A percentile compares a stretch with the other conserved stretches of the same genome.
These are phyloP conservation scores for Pichiaceae sp. DNA, from an alignment of 1,139 yeast genomes.

Conservation along the genomic window DNA sequence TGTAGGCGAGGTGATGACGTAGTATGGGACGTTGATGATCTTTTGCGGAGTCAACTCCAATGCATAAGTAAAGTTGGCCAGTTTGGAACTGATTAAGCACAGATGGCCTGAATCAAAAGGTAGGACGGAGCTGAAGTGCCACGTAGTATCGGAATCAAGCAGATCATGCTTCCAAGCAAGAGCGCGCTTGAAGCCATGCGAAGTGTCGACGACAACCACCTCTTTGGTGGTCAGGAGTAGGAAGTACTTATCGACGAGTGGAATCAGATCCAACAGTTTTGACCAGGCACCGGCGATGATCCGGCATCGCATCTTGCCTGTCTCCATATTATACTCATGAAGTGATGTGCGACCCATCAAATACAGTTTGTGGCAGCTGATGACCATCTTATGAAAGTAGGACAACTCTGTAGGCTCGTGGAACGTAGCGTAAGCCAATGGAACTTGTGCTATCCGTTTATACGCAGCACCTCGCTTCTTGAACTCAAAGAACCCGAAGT, in stretches of 20 bases:
- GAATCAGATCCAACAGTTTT: conserved; percentile 35
- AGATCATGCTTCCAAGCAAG: conserved; percentile 68
- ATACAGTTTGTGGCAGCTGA: conserved; percentile 34
- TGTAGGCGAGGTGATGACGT: conserved; percentile 17
- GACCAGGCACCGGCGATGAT: conserved; percentile 55
- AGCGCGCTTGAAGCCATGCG: conserved; percentile 29
- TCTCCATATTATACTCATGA: conserved; percentile 25
- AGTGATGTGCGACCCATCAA: conserved; percentile 39
- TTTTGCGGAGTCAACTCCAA: conserved; percentile 31
- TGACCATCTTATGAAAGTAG: conserved; percentile 42
- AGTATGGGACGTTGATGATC: conserved; percentile 33
- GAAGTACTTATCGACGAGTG: conserved; percentile 6
- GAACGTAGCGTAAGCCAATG: conserved; percentile 20
- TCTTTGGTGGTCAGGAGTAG: conserved; percentile 57
- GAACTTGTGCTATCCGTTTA: neutral
- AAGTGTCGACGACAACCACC: conserved; percentile 37
- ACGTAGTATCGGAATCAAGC: conserved; percentile 46
- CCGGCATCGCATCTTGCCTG: conserved; percentile 24
- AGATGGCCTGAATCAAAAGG: conserved; percentile 1
- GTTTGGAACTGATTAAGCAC: conserved; percentile 29
- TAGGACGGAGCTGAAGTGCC: conserved; percentile 27
- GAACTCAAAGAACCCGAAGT: conserved; percentile 34
- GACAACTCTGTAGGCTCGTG: conserved; percentile 46
- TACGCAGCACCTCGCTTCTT: neutral
- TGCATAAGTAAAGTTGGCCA: conserved; percentile 32